A percentile compares a stretch with the other conserved stretches of the same genome.
Evolutionary conservation across 768 basidiomycete species (phyloP).

Genomic region (Leccinum aurantiacum): DNA sequence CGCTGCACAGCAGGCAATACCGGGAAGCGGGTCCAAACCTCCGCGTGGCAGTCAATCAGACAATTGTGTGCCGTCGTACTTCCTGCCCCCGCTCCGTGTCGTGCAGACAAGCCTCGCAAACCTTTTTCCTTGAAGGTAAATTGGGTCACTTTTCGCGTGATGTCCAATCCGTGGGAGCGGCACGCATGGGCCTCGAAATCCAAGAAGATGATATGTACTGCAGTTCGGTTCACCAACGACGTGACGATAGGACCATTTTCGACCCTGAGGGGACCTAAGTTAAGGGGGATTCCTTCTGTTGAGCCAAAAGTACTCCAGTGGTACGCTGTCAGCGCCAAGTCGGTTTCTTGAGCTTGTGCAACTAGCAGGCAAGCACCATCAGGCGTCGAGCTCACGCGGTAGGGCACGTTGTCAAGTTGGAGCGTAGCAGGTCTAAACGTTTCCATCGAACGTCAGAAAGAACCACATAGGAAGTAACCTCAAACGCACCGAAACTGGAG

Average conservation of each 20-base stretch:
- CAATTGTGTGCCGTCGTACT: conserved; percentile 43
- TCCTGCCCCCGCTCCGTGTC: conserved; percentile 3
- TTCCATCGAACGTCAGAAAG: neutral
- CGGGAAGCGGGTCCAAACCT: conserved; percentile 62
- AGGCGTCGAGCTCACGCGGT: conserved; percentile 42
- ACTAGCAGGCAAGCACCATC: conserved; percentile 55
- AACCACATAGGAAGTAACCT: neutral
- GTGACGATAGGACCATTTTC: conserved; percentile 36
- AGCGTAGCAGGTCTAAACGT: conserved; percentile 45
- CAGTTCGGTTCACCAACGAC: conserved; percentile 43
- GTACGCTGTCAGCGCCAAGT: conserved; percentile 38
- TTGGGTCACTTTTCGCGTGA: conserved; percentile 55
- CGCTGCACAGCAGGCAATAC: conserved; percentile 53
- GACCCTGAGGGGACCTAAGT: conserved; percentile 29
- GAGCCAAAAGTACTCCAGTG: conserved; percentile 62
- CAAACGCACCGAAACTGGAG: conserved; percentile 41
- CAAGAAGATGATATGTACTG: conserved; percentile 44
- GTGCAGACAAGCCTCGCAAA: conserved; percentile 12
- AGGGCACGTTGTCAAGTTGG: conserved; percentile 36
- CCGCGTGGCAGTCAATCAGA: conserved; percentile 53
- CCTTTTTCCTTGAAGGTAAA: conserved; percentile 53
- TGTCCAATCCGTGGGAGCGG: conserved; percentile 47
- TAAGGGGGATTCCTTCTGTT: conserved; percentile 41
- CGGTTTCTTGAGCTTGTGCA: conserved; percentile 20
- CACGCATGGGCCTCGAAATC: conserved; percentile 34